Base-by-base conservation (phyloP, 2,329 filamentous ascomycete species). In the Albifimbria verrucaria region DNA sequence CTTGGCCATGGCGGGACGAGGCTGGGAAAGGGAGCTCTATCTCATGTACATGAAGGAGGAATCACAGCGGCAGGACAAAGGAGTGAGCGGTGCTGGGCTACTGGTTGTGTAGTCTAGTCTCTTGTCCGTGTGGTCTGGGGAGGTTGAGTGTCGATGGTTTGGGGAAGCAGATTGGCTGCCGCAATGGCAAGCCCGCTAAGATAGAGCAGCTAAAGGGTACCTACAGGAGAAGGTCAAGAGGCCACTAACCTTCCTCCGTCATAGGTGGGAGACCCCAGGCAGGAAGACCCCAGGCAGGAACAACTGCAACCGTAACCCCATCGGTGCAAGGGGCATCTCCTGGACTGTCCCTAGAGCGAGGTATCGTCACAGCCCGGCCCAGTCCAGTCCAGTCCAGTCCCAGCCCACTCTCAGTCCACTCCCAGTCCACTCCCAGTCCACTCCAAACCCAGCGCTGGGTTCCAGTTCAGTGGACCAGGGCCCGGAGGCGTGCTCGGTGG, bases 1-100 rank as follows among this genome's bases (percentile, higher is more conserved):
- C 70, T 83, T 85, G 67, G 83, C 83, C 83, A 87, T 87, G 66
- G 55, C 65, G 59, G 50, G 58, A 47, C 45, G 24, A 44, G 4
- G 22, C 18, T 44, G 44, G 11, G n/a, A 43, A 47, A 22, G 26
- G 21, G 21, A 25, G 26, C 11, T 2, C 44, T 25, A 44, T 22
- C 15, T 44, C 44, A 26, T 25, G 25, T 47, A 4, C 20, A 47
- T 21, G 11, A 26, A 25, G 9, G 4, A 12, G 18, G 18, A 47
- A 18, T 7, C n/a, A 24, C 42, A 24, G 12, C 12, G 20, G 23
- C 23, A 47, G 9, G 17, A 23, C 21, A 17, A 47, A 39, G 32
- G 12, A 39, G 32, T n/a, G n/a, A n/a, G n/a, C n/a, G n/a, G n/a
- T n/a, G n/a, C n/a, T n/a, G n/a, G n/a, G n/a, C n/a, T n/a, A 39